Evolutionary conservation across 1,284 basidiomycete species (phyloP).

Genomic region (Trichosporon inkin): DNA sequence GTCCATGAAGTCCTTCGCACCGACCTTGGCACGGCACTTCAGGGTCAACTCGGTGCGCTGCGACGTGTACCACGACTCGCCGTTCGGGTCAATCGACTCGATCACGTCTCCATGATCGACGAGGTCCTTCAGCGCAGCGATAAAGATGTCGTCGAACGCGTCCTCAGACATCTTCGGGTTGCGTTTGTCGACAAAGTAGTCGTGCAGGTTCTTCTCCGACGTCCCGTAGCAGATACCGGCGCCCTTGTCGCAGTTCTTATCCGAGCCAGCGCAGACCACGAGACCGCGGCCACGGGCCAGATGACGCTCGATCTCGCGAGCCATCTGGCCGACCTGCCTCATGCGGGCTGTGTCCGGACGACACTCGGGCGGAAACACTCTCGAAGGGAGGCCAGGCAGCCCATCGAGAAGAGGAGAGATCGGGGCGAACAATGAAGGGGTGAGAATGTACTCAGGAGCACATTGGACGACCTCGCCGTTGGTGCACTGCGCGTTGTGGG

Average conservation of each 20-base stretch:
- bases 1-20: constrained; percentile 62
- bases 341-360: constrained; percentile 76
- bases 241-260: constrained; percentile 59
- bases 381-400: constrained; percentile 68
- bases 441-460: constrained; percentile 67
- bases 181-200: constrained; percentile 35
- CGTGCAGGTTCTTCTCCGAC: constrained; percentile 54
- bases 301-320: constrained; percentile 65
- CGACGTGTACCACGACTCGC: constrained; percentile 72
- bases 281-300: constrained; percentile 67
- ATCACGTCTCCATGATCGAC: constrained; percentile 75
- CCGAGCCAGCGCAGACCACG: constrained; percentile 61
- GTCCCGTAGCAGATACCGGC: constrained; percentile 72
- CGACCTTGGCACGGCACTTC: constrained; percentile 66
- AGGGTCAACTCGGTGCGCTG: constrained; percentile 66
- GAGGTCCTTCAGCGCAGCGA: constrained; percentile 75
- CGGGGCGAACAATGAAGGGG: constrained; percentile 32
- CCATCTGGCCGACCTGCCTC: constrained; percentile 69
- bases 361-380: constrained; percentile 75
- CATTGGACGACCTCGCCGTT: constrained; percentile 62
- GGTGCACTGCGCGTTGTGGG: constrained; percentile 70
- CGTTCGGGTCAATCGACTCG: constrained; percentile 66
- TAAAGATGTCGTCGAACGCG: constrained; percentile 44
- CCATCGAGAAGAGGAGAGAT: constrained; percentile 58
- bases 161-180: constrained; percentile 38